phyloP scores from a whole-genome alignment of 805 yeast genomes.

The Candida nemodendra region DNA sequence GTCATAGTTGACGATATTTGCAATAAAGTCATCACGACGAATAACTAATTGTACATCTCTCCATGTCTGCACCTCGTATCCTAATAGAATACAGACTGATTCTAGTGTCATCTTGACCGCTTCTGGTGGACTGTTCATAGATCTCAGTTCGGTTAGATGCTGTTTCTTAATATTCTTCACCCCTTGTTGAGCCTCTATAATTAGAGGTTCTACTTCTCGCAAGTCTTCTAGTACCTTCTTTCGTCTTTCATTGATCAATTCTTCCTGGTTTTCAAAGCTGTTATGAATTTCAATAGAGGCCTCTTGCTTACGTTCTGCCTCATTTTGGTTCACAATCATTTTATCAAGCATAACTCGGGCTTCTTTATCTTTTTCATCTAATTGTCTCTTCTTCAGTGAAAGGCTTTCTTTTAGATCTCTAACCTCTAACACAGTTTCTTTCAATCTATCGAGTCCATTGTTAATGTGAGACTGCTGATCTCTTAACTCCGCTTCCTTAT shows the following conservation, averaged over 20 bases:
- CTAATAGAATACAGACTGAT: constrained; percentile 81
- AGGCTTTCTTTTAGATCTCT: constrained; percentile 54
- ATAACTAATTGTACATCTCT: constrained; percentile 79
- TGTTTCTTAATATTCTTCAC: constrained; percentile 93
- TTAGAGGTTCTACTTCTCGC: constrained; percentile 80
- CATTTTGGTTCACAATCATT: constrained; percentile 84
- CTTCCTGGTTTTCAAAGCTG: constrained; percentile 66
- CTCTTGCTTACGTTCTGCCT: constrained; percentile 86
- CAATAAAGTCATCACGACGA: constrained; percentile 82
- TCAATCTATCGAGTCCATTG: constrained; percentile 69
- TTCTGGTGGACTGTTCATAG: constrained; percentile 89
- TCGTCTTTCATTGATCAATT: constrained; percentile 53
- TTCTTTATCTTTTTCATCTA: constrained; percentile 58
- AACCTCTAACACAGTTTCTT: constrained; percentile 75
- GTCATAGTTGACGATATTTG: constrained; percentile 74
- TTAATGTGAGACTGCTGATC: constrained; percentile 69
- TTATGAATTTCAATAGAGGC: constrained; percentile 76
- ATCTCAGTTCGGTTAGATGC: constrained; percentile 83
- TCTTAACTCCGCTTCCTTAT: constrained; percentile 50
- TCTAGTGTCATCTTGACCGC: constrained; percentile 84
- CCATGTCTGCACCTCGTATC: constrained; percentile 69
- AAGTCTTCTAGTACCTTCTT: constrained; percentile 58
- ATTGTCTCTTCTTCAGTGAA: constrained; percentile 47
- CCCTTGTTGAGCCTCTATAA: constrained; percentile 78
- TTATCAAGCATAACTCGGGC: constrained; percentile 69